phyloP scores from a whole-genome alignment of 2,329 filamentous ascomycete species.

The Gyromitra esculenta region DNA sequence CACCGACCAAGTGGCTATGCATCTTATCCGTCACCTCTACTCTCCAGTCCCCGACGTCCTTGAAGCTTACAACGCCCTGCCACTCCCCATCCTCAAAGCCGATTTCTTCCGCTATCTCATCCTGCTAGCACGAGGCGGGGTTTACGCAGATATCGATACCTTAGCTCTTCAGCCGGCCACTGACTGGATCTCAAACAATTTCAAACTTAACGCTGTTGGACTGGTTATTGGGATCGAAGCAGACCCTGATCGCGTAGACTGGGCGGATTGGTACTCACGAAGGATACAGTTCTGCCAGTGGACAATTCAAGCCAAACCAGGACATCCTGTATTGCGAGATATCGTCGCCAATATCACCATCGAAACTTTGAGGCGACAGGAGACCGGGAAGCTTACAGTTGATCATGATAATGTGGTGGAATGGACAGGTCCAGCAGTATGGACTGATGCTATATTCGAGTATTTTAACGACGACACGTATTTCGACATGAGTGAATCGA shows the following conservation, averaged over 20 bases:
- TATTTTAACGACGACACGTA: slow-evolving; percentile 93
- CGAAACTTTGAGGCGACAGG: slow-evolving; percentile 79
- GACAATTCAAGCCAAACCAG: slow-evolving; percentile 96
- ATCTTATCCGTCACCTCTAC: slow-evolving; percentile 86
- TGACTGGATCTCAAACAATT: slow-evolving; percentile 83
- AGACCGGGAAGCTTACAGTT: slow-evolving; percentile 70
- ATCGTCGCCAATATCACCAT: slow-evolving; percentile 87
- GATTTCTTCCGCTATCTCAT: slow-evolving; percentile 76
- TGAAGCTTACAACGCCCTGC: slow-evolving; percentile 78
- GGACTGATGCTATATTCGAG: slow-evolving; percentile 90
- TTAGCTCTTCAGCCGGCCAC: slow-evolving; percentile 81
- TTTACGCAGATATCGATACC: slow-evolving; percentile 95
- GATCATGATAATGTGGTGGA: slow-evolving; percentile 81
- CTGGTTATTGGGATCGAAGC: slow-evolving; percentile 95
- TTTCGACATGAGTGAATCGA: slow-evolving; percentile 79
- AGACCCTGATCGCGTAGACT: slow-evolving; percentile 90
- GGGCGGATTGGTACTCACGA: slow-evolving; percentile 94
- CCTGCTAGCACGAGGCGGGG: slow-evolving; percentile 78
- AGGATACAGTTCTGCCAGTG: slow-evolving; percentile 98
- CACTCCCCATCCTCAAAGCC: slow-evolving; percentile 72
- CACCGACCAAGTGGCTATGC: slow-evolving; percentile 84
- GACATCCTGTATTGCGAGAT: slow-evolving; percentile 89
- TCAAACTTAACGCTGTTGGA: slow-evolving; percentile 81
- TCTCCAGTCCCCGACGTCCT: slow-evolving; percentile 80
- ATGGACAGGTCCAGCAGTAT: slow-evolving; percentile 91